Percentiles rank a stretch among this genome's conserved stretches.
Conservation (phyloP, 352 stramenopile genomes). For the Phytophthora sp. region DNA sequence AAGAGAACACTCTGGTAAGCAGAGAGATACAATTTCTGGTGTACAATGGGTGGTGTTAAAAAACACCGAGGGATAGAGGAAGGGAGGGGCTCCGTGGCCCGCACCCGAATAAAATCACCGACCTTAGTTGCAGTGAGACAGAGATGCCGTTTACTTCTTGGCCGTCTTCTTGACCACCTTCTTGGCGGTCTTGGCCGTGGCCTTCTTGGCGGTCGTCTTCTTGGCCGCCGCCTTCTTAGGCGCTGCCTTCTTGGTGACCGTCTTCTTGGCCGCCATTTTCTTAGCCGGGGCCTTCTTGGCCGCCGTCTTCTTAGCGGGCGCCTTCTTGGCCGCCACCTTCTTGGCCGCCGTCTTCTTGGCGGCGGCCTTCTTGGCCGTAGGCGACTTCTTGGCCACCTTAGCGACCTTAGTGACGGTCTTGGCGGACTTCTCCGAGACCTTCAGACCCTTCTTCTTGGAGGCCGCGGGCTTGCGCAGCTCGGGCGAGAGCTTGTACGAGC, state of each 20-base stretch:
- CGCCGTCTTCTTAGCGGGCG: conserved; percentile 50
- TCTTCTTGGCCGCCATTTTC: conserved; percentile 56
- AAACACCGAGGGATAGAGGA: conserved; percentile 78
- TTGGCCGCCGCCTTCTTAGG: conserved; percentile 63
- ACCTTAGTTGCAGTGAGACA: conserved; percentile 29
- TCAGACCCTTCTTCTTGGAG: conserved; percentile 64
- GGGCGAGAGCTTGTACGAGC: conserved; percentile 80
- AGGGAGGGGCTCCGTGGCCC: neutral
- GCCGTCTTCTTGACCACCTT: conserved; percentile 60
- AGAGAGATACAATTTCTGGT: conserved; percentile 35
- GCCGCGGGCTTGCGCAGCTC: conserved; percentile 70
- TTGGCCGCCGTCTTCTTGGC: conserved; percentile 76
- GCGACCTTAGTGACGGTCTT: conserved; percentile 56
- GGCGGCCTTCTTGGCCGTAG: conserved; percentile 62
- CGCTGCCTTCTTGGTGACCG: conserved; percentile 37
- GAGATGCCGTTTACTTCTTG: conserved; percentile 57
- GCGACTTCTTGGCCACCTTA: conserved; percentile 60
- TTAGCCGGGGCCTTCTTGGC: conserved; percentile 48
- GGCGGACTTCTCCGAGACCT: conserved; percentile 60
- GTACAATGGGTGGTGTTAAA: conserved; percentile 83
- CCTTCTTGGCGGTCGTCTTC: conserved; percentile 67
- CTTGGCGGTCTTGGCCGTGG: conserved; percentile 42
- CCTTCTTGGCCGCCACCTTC: conserved; percentile 74
- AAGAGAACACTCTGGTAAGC: no score
- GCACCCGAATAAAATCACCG: conserved; percentile 39